Evolutionary conservation across 2,329 filamentous ascomycete genomes (phyloP), one percentile per base, ranked within the genome.

Genomic region (Aspergillus eucalypticola): DNA sequence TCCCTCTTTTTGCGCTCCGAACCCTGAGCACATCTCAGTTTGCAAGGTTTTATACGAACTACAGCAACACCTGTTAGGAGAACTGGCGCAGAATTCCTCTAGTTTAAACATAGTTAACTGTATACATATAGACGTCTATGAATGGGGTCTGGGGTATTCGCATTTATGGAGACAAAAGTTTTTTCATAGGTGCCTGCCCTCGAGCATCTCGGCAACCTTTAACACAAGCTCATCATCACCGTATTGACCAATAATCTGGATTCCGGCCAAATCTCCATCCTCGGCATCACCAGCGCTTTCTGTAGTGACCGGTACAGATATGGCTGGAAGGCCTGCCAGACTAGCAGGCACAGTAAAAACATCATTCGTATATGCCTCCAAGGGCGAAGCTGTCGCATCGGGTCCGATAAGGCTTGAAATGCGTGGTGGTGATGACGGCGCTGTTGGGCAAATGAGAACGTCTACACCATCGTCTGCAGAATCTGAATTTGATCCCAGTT

Each of bases 301-400:
- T 60, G 81, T 70, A 17, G 76, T 74, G 64, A 89, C 81, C 0
- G 95, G 94, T 10, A 99, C 82, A 66, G 90, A 97, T 54, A 97
- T 85, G 10, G 93, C 91, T 3, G 95, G 95, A 58, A 99, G 79
- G 0, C 95, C 95, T 0, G 94, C 95, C 65, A 99, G 80, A 77
- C 92, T 97, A 2, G 94, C 92, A 1, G 95, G 95, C 1, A 99
- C 94, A 0, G 95, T 98, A 69, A 98, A 94, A 1, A 98, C 89
- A 77, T 99, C 95, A 70, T 95, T 96, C 81, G 90, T 90, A 72
- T 97, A 98, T 1, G 85, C 85, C 68, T 94, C 87, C n/a, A 96
- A 78, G 0, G 83, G 76, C 15, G 78, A 75, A 38, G 64, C 62
- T n/a, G 49, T 58, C n/a, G 61, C 54, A 11, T 66, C 64, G 4